Conservation (phyloP, 2,329 filamentous ascomycete species). For the Fusarium stilboides region DNA sequence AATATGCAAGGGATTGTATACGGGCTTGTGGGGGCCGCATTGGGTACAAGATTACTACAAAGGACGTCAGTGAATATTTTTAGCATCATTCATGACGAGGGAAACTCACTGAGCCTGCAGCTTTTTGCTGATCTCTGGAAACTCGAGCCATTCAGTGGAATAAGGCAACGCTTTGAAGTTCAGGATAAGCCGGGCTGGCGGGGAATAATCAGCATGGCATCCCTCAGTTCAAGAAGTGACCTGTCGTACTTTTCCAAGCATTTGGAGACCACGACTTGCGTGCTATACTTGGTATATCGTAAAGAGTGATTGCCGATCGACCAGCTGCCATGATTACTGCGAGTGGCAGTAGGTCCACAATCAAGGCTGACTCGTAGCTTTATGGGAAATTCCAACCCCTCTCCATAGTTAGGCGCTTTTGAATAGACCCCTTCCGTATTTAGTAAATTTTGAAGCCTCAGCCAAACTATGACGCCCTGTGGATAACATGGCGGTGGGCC, state of each 20-base stretch:
- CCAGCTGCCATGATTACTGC: neutral
- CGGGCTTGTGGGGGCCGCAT: neutral
- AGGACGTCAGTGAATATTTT: rapidly evolving
- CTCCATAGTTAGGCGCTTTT: neutral
- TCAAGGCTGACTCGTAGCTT: too few species aligned
- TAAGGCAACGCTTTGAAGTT: slow-evolving; percentile 13
- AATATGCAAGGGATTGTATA: slow-evolving; percentile 8
- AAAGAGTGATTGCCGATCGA: neutral
- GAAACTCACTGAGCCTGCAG: neutral
- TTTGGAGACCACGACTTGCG: slow-evolving; percentile 10
- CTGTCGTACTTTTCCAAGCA: slow-evolving; percentile 3
- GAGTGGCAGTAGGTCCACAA: neutral
- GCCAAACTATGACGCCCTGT: too few species aligned
- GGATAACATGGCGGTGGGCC: neutral
- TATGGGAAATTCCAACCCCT: neutral
- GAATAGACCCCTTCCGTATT: too few species aligned
- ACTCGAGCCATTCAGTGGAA: slow-evolving; percentile 1
- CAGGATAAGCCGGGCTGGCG: neutral
- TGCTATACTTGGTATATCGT: neutral
- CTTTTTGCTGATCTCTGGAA: neutral
- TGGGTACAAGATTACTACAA: neutral
- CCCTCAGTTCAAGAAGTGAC: neutral
- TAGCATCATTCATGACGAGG: rapidly evolving
- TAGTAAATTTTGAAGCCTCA: neutral
- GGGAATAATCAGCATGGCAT: neutral